Conservation (phyloP, 345 rosid species). For the Geranium brycei region DNA sequence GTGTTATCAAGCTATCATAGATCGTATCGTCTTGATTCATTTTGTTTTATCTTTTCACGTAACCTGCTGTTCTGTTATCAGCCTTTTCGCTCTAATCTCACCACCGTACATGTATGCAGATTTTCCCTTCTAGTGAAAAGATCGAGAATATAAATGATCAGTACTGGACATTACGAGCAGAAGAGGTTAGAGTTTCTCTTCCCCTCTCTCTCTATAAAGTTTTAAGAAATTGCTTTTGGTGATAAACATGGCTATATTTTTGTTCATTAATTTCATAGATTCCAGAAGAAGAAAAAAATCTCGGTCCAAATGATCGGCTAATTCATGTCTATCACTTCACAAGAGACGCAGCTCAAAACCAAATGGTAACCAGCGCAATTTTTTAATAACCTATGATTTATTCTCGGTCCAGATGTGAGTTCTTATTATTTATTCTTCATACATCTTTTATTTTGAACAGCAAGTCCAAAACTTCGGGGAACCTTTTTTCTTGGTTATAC, state of each 20-base stretch:
- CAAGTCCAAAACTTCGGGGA: constrained; percentile 92
- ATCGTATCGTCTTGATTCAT: background rate
- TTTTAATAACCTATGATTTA: constrained; percentile 1
- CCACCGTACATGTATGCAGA: constrained; percentile 28
- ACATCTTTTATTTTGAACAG: constrained; percentile 25
- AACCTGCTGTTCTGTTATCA: background rate
- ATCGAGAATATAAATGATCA: constrained; percentile 93
- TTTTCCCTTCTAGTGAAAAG: constrained; percentile 68
- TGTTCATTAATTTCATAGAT: constrained; percentile 27
- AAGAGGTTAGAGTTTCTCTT: constrained; percentile 47
- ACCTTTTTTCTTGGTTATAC: constrained; percentile 91
- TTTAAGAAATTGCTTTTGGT: background rate
- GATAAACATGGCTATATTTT: background rate
- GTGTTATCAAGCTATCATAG: background rate
- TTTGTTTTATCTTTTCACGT: background rate
- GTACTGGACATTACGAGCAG: constrained; percentile 93
- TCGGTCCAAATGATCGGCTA: constrained; percentile 81
- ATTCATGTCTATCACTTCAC: constrained; percentile 88
- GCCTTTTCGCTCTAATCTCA: background rate
- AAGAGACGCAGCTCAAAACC: constrained; percentile 69
- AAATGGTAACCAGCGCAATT: constrained; percentile 26
- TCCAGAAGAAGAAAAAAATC: constrained; percentile 91
- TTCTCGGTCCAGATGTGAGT: background rate
- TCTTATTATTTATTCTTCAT: constrained; percentile 1
- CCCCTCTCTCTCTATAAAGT: constrained; percentile 2